Conservation (phyloP, 805 yeast species). For the Candida michaelii region DNA sequence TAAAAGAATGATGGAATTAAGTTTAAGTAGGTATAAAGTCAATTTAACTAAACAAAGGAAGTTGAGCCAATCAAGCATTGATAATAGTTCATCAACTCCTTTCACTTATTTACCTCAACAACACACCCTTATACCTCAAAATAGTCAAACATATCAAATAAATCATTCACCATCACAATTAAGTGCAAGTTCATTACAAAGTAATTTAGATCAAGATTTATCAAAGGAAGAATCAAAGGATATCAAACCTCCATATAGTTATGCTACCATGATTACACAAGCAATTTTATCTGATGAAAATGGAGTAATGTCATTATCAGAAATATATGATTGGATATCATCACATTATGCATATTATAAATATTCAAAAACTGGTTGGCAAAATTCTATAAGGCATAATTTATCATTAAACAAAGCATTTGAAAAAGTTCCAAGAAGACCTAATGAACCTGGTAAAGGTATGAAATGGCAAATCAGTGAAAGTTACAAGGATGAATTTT, state of each 20-base stretch:
- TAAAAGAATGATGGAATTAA: slow-evolving; percentile 40
- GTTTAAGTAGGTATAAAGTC: slow-evolving; percentile 33
- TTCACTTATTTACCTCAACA: slow-evolving; percentile 20
- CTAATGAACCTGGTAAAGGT: slow-evolving; percentile 97
- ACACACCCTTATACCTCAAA: slow-evolving; percentile 18
- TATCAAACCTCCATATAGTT: slow-evolving; percentile 93
- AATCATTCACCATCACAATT: slow-evolving; percentile 38
- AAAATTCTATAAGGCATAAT: slow-evolving; percentile 94
- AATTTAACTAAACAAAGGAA: slow-evolving; percentile 22
- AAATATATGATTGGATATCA: slow-evolving; percentile 89
- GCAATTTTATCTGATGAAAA: slow-evolving; percentile 87
- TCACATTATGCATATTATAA: slow-evolving; percentile 88
- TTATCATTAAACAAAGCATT: slow-evolving; percentile 93
- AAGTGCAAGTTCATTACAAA: slow-evolving; percentile 44
- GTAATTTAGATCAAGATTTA: slow-evolving; percentile 58
- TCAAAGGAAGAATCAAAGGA: slow-evolving; percentile 90
- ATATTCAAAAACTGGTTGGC: slow-evolving; percentile 95
- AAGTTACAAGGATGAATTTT: slow-evolving; percentile 77
- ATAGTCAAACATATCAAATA: slow-evolving; percentile 52
- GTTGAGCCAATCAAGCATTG: slow-evolving; percentile 10
- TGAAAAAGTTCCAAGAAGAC: slow-evolving; percentile 93
- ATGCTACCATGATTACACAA: slow-evolving; percentile 98
- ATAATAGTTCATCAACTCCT: slow-evolving; percentile 2
- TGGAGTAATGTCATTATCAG: slow-evolving; percentile 85
- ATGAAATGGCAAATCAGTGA: slow-evolving; percentile 98